Percentiles rank a stretch among this genome's conserved stretches.
phyloP scores from a whole-genome alignment of 2,329 filamentous ascomycete genomes.

The Aspergillus phoenicis region DNA sequence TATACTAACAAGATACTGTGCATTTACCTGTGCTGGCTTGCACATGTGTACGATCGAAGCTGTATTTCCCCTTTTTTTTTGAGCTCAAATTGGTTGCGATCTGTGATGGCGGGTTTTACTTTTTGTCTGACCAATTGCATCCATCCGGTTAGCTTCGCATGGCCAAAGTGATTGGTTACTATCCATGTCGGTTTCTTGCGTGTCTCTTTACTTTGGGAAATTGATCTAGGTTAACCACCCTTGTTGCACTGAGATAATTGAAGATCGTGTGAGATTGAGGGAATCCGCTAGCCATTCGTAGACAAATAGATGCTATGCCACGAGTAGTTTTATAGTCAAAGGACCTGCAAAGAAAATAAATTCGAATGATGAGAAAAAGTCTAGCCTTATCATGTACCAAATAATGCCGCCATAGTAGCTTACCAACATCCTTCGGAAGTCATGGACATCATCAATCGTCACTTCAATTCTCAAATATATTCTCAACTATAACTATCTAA shows the following conservation, averaged over 20 bases:
- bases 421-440: too few relatives aligned
- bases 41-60: constrained; percentile 9
- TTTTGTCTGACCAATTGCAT: too few relatives aligned
- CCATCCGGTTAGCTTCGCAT: not conserved
- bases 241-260: constrained; percentile 5
- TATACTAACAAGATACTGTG: not conserved
- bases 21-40: not conserved
- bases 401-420: too few relatives aligned
- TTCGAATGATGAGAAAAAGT: too few relatives aligned
- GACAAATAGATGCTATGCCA: not conserved
- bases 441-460: too few relatives aligned
- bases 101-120: not conserved
- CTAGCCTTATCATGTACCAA: too few relatives aligned
- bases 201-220: constrained; percentile 11
- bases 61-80: constrained; percentile 13
- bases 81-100: not conserved
- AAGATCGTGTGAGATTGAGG: constrained; percentile 11
- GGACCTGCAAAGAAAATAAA: too few relatives aligned
- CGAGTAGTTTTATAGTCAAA: too few relatives aligned
- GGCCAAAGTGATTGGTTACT: not conserved
- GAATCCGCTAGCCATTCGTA: not conserved
- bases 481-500: too few relatives aligned
- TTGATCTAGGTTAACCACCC: constrained; percentile 11
- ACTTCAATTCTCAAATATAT: too few relatives aligned
- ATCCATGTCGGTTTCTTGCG: not conserved